These are phyloP conservation scores for Sugiyamaella chiloensis DNA, from an alignment of 805 yeast genomes.

Conservation along the genomic window DNA sequence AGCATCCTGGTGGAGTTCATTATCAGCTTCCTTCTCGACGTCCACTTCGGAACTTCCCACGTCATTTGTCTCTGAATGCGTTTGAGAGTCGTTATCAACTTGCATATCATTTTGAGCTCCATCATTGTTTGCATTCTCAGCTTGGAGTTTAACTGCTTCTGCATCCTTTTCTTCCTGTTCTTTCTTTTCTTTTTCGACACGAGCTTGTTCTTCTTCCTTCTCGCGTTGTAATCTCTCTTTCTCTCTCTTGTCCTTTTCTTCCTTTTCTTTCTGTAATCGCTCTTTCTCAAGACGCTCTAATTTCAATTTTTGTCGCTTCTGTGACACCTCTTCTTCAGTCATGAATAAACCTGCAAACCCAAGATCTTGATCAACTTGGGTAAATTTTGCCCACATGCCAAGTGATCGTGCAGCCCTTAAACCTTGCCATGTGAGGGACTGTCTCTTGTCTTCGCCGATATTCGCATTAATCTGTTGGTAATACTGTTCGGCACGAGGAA, in stretches of 20 bases:
- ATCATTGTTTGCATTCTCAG: background rate
- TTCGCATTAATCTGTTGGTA: slow-evolving; percentile 11
- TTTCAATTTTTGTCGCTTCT: background rate
- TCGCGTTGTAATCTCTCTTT: slow-evolving; percentile 16
- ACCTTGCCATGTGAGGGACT: slow-evolving; percentile 41
- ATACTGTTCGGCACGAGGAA: slow-evolving; percentile 28
- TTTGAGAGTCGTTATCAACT: background rate
- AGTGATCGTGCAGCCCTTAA: slow-evolving; percentile 40
- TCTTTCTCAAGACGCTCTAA: slow-evolving; percentile 1
- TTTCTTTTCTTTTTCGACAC: slow-evolving; percentile 14
- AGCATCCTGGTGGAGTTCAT: background rate
- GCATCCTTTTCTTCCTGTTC: slow-evolving; percentile 1
- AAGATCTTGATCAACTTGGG: slow-evolving; percentile 33
- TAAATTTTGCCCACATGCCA: slow-evolving; percentile 37
- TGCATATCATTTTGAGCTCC: too few species aligned
- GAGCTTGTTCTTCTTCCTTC: slow-evolving; percentile 17
- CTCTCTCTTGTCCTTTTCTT: slow-evolving; percentile 9
- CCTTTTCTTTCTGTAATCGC: slow-evolving; percentile 3
- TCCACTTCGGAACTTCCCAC: background rate
- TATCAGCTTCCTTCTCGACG: slow-evolving; percentile 3
- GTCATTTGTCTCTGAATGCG: background rate
- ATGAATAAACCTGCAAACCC: slow-evolving; percentile 42
- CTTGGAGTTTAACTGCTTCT: background rate
- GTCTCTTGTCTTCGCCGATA: slow-evolving; percentile 25
- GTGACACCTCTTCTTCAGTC: slow-evolving; percentile 22